Conservation (phyloP, 352 stramenopile species). For the Pythium periplocum region DNA sequence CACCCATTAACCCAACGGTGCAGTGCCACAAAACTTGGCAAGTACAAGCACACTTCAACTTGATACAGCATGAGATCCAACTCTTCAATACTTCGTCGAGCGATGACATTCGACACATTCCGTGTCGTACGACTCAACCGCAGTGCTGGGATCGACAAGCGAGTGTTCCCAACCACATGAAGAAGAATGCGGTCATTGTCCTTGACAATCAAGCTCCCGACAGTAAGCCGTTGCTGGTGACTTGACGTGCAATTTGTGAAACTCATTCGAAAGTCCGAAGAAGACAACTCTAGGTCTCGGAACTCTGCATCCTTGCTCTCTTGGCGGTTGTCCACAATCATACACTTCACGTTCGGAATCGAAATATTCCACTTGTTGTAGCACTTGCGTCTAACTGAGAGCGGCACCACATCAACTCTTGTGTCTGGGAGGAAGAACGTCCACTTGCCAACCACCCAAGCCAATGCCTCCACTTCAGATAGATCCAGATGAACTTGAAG, state of each 20-base stretch:
- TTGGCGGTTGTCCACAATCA: too few species aligned
- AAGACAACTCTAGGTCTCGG: too few species aligned
- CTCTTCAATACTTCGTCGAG: too few species aligned
- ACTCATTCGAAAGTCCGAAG: too few species aligned
- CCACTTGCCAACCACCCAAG: constrained; percentile 75
- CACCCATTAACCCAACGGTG: constrained; percentile 34
- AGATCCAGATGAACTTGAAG: constrained; percentile 47
- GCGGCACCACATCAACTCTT: background rate
- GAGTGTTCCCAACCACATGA: constrained; percentile 27
- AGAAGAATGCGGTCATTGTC: constrained; percentile 33
- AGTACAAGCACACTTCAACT: constrained; percentile 33
- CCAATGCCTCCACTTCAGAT: constrained; percentile 54
- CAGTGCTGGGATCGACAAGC: constrained; percentile 36
- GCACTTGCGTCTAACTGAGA: too few species aligned
- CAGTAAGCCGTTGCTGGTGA: background rate
- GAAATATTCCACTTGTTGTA: too few species aligned
- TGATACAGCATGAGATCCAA: constrained; percentile 20
- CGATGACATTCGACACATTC: too few species aligned
- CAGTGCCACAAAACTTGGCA: constrained; percentile 36
- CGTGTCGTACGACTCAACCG: constrained; percentile 11
- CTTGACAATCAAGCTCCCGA: constrained; percentile 6
- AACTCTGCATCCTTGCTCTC: too few species aligned
- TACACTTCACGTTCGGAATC: too few species aligned
- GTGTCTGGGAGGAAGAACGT: constrained; percentile 62
- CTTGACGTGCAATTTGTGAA: constrained; percentile 6